Evolutionary conservation across 2,329 filamentous ascomycete species (phyloP).

Genomic region (Pleoardoris graminearum): DNA sequence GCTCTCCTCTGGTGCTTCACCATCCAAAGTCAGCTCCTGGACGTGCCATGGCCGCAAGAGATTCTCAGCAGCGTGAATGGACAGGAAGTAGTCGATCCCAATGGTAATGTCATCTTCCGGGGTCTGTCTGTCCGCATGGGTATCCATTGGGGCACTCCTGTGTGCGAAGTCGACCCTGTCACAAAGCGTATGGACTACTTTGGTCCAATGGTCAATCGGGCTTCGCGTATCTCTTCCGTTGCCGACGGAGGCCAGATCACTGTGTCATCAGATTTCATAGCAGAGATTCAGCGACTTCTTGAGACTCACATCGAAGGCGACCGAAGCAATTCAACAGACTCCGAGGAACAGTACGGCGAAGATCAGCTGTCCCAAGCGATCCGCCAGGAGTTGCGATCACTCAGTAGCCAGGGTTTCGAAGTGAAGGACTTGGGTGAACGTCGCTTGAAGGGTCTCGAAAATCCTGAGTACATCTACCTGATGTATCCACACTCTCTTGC

Average conservation of each 20-base stretch:
- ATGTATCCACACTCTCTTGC: slow-evolving; percentile 90
- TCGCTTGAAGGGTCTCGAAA: slow-evolving; percentile 95
- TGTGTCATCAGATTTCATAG: slow-evolving; percentile 95
- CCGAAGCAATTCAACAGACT: slow-evolving; percentile 66
- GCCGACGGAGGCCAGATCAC: slow-evolving; percentile 97
- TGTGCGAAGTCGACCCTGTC: slow-evolving; percentile 93
- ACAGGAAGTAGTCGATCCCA: slow-evolving; percentile 78
- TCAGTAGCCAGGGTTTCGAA: slow-evolving; percentile 91
- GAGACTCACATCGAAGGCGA: slow-evolving; percentile 89
- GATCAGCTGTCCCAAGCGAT: slow-evolving; percentile 77
- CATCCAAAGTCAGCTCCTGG: slow-evolving; percentile 83
- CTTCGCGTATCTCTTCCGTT: slow-evolving; percentile 88
- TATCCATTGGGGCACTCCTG: slow-evolving; percentile 91
- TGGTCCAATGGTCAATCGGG: slow-evolving; percentile 98
- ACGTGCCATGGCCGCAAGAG: slow-evolving; percentile 91
- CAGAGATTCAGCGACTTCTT: slow-evolving; percentile 87
- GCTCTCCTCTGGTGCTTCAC: slow-evolving; percentile 96
- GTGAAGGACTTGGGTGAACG: slow-evolving; percentile 95
- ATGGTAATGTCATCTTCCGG: slow-evolving; percentile 87
- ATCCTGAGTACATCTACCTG: slow-evolving; percentile 92
- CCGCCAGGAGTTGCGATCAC: slow-evolving; percentile 80
- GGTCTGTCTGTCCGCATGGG: slow-evolving; percentile 97
- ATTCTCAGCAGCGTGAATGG: slow-evolving; percentile 86
- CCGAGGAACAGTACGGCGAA: slow-evolving; percentile 75
- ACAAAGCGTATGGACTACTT: slow-evolving; percentile 99